Evolutionary conservation across 208 protist genomes (phyloP).

Genomic region (Trichomonas tenax): DNA sequence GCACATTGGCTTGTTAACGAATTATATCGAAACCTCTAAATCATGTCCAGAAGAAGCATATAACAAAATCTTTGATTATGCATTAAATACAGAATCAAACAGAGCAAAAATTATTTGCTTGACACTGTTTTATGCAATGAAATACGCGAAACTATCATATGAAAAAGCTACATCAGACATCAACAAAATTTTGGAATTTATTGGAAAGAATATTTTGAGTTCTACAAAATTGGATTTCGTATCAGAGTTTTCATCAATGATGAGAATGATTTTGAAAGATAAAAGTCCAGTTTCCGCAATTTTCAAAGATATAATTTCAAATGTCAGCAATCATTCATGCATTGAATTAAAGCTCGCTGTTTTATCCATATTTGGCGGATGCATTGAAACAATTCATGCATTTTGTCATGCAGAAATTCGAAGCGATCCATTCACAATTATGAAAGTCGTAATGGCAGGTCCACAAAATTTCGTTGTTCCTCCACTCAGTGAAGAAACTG

Average conservation of each 20-base stretch:
- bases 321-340: neutral
- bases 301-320: neutral
- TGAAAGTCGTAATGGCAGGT: neutral
- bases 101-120: neutral
- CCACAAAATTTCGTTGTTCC: too few species aligned
- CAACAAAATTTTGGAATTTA: neutral
- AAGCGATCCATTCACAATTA: neutral
- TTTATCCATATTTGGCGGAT: neutral
- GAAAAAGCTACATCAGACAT: neutral
- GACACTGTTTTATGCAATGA: neutral
- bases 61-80: neutral
- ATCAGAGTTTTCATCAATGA: neutral
- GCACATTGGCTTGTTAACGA: neutral
- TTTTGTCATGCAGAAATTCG: neutral
- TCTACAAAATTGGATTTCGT: neutral
- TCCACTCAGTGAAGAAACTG: too few species aligned
- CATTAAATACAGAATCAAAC: neutral
- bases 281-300: neutral
- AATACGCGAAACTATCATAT: neutral
- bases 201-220: neutral
- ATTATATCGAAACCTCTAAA: neutral
- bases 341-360: neutral
- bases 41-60: neutral
- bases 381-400: neutral
- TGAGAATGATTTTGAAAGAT: neutral